Base-by-base conservation (phyloP, 371 early-diverging fungal species). In the Coelomomyces lativittatus region DNA sequence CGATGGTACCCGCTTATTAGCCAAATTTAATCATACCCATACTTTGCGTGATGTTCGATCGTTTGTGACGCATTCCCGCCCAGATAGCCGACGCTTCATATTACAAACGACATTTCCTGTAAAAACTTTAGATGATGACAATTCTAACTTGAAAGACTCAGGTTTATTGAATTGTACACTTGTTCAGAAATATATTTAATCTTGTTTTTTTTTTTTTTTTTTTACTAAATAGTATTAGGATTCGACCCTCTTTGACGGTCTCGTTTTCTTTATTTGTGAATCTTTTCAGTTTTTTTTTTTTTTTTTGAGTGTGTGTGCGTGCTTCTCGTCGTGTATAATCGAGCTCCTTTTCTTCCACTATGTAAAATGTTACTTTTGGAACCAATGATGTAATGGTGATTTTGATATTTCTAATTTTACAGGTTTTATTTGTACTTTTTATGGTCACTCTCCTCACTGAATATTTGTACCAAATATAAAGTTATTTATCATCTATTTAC, bases 1-100 rank as follows among this genome's bases (percentile, higher is more conserved):
- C 9, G 90, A 93, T 59, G 95, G 96, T 10, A 72, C 88, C 50
- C 81, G 88, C 54, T 56, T 91, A 62, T 77, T 88, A 14, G 81
- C 81, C 21, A 81, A 78, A 49, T 78, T 87, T 49, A 95, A 95
- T 59, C 88, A 83, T 37, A 78, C 82, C 19, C 87, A 92, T 53
- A 91, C 89, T 0, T 59, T 95, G 31, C 82, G 70, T 29, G 91
- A 92, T 48, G 53, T 95, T 41, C 73, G 82, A 25, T 62, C 64
- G 35, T 81, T 71, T 46, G 76, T 87, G 57, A 70, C 76, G 68
- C 79, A 65, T 53, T 70, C 60, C 7, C 35, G 30, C 4, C 29
- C 21, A 27, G 17, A 39, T 34, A 24, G 24, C 29, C 32, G 24
- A 15, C n/a, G 17, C 28, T 32, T 33, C 43, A 39, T 37, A 25